Conservation (phyloP, 176 grass and related monocot species). For the Musa beccarii region DNA sequence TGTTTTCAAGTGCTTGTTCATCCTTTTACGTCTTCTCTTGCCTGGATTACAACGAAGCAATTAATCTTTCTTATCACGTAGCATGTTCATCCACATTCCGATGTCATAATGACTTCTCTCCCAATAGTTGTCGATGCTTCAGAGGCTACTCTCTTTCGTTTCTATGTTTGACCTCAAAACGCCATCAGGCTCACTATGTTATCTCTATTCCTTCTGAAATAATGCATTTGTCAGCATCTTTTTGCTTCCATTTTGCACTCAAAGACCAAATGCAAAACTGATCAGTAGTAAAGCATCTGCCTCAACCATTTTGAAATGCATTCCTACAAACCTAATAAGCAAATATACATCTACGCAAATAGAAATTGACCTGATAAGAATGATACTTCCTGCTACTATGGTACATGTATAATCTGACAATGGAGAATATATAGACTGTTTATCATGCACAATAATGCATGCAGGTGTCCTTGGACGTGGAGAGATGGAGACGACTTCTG, state of each 20-base stretch:
- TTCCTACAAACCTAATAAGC: not conserved
- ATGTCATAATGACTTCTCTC: too few species aligned
- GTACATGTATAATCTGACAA: not conserved
- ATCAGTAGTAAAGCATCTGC: not conserved
- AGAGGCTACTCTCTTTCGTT: too few species aligned
- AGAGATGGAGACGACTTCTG: not conserved
- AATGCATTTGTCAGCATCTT: too few species aligned
- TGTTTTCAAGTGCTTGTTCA: too few species aligned
- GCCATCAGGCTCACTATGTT: too few species aligned
- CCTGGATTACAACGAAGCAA: too few species aligned
- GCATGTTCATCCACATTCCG: too few species aligned
- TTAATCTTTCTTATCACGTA: too few species aligned
- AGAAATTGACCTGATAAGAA: not conserved
- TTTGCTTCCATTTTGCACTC: not conserved
- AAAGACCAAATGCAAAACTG: not conserved
- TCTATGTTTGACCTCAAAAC: too few species aligned
- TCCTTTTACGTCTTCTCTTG: too few species aligned
- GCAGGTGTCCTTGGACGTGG: not conserved
- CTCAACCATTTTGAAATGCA: not conserved
- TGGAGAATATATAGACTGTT: not conserved
- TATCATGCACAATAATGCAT: not conserved
- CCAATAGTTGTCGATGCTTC: too few species aligned
- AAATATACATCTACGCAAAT: not conserved
- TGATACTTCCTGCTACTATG: not conserved
- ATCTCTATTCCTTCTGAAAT: too few species aligned